Conservation (phyloP, 208 protist genomes). For the Endotrypanum monterogeii region DNA sequence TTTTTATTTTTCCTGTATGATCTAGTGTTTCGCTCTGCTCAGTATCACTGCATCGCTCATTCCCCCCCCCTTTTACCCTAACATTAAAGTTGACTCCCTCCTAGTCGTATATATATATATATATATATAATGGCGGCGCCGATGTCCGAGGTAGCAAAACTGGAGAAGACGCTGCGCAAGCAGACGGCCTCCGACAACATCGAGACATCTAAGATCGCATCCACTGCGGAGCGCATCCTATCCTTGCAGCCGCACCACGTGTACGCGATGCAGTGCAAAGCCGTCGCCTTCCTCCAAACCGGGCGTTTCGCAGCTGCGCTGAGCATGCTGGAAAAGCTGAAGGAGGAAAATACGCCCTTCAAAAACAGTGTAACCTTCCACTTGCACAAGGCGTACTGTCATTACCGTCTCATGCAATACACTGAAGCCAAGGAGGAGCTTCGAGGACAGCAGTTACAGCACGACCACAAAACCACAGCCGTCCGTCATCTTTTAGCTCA, state of each 20-base stretch:
- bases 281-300: conserved; percentile 62
- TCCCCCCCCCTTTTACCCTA: background rate
- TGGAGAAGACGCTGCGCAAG: conserved; percentile 67
- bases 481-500: conserved; percentile 79
- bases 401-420: conserved; percentile 70
- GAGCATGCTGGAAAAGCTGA: conserved; percentile 50
- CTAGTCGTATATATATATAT: background rate
- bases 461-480: conserved; percentile 30
- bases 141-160: conserved; percentile 70
- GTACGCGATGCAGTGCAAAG: conserved; percentile 68
- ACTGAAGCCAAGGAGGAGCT: conserved; percentile 54
- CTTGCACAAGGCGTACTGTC: conserved; percentile 79
- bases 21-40: no score
- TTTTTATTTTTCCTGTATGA: no score
- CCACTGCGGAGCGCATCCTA: conserved; percentile 71
- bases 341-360: background rate
- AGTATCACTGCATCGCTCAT: no score
- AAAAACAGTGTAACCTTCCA: conserved; percentile 19
- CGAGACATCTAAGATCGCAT: conserved; percentile 51
- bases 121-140: background rate
- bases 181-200: conserved; percentile 39
- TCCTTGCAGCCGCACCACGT: conserved; percentile 49
- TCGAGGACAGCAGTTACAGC: conserved; percentile 9
- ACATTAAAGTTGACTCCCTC: background rate
- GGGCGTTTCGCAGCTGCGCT: conserved; percentile 74